These are phyloP conservation scores for Leccinum pachyderme DNA, from an alignment of 1,284 basidiomycete genomes.

Conservation along the genomic window DNA sequence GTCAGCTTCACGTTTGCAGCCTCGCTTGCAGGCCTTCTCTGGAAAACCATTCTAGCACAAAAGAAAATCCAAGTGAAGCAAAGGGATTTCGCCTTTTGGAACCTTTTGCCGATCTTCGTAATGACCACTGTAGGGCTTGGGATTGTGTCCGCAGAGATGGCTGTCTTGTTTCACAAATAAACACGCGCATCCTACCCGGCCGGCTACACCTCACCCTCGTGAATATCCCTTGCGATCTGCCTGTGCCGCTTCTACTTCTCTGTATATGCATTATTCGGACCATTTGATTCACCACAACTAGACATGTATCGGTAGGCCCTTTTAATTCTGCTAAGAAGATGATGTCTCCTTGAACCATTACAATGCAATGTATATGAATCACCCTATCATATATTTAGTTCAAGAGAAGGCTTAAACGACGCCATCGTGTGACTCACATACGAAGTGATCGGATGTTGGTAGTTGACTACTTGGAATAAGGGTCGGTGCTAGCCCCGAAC, in stretches of 20 bases:
- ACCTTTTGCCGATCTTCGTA: slow-evolving; percentile 53
- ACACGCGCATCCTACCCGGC: not conserved
- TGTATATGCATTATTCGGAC: not conserved
- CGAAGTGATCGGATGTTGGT: not conserved
- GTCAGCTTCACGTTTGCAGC: slow-evolving; percentile 90
- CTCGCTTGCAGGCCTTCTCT: slow-evolving; percentile 87
- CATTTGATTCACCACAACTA: slow-evolving; percentile 2
- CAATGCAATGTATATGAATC: not conserved
- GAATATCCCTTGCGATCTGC: not conserved
- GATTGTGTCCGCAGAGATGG: slow-evolving; percentile 66
- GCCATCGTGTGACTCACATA: not conserved
- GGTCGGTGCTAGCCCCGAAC: too few relatives aligned
- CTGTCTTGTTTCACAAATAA: slow-evolving; percentile 42
- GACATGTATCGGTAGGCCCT: slow-evolving; percentile 12
- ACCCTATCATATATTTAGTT: not conserved
- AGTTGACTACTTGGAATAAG: not conserved
- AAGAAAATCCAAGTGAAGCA: slow-evolving; percentile 75
- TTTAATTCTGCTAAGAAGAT: not conserved
- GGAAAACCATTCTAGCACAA: slow-evolving; percentile 77
- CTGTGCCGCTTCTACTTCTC: not conserved
- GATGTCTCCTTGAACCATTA: not conserved
- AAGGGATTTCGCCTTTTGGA: slow-evolving; percentile 72
- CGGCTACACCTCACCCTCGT: not conserved
- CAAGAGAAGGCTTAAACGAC: not conserved
- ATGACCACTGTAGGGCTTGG: slow-evolving; percentile 55